These are phyloP conservation scores for Dalbergia cultrata DNA, from an alignment of 306 rosid species.

Conservation along the genomic window DNA sequence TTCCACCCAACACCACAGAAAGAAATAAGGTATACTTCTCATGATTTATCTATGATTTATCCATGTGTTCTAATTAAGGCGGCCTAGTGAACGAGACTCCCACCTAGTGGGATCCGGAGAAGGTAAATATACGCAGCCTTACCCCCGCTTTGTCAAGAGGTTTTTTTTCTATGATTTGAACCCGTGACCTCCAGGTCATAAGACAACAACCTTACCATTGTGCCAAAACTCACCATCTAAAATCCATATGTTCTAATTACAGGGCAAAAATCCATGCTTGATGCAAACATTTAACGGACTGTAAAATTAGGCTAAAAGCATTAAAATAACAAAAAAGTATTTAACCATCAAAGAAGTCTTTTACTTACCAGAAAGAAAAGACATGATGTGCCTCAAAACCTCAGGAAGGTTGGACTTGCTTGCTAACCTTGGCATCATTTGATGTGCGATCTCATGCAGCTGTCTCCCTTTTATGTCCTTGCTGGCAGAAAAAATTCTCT, in stretches of 20 bases:
- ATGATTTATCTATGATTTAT: neutral
- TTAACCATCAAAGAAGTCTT: slow-evolving; percentile 28
- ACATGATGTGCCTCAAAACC: slow-evolving; percentile 78
- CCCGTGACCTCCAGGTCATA: too few relatives aligned
- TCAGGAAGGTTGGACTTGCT: slow-evolving; percentile 78
- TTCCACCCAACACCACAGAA: neutral
- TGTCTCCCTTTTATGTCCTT: slow-evolving; percentile 90
- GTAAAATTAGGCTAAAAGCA: slow-evolving; percentile 23
- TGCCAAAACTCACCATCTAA: too few relatives aligned
- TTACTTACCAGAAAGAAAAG: slow-evolving; percentile 76
- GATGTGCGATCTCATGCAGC: slow-evolving; percentile 76
- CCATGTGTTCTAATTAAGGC: neutral
- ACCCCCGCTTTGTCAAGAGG: too few relatives aligned
- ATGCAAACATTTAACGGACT: slow-evolving; percentile 18
- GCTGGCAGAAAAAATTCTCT: slow-evolving; percentile 87
- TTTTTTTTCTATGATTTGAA: too few relatives aligned
- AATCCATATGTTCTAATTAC: neutral
- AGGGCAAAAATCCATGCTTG: neutral
- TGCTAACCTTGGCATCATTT: slow-evolving; percentile 71
- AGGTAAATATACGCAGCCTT: too few relatives aligned
- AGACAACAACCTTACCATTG: too few relatives aligned
- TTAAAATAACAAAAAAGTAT: slow-evolving; percentile 8
- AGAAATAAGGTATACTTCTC: neutral
- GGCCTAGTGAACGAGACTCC: too few relatives aligned
- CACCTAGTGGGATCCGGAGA: too few relatives aligned